Conservation (phyloP, 495 filamentous ascomycete genomes). For the Friedmanniomyces endolithicus region DNA sequence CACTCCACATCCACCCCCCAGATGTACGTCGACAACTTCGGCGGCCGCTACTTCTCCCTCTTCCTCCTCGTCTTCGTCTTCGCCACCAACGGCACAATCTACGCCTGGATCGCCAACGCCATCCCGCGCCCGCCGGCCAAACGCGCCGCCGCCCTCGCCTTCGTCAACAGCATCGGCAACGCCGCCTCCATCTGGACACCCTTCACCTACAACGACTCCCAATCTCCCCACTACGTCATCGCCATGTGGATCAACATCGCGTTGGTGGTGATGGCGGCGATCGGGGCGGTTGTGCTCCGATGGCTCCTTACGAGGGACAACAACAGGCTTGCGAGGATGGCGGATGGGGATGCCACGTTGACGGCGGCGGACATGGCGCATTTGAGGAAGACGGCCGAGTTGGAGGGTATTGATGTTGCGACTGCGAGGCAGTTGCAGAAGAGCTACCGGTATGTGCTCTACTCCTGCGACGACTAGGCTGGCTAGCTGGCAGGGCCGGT, state of each 20-base stretch:
- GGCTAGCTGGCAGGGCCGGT: too few relatives aligned
- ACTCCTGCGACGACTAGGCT: not conserved
- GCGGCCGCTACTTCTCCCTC: slow-evolving; percentile 41
- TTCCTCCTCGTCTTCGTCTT: slow-evolving; percentile 46
- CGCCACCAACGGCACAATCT: slow-evolving; percentile 40
- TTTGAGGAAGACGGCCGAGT: slow-evolving; percentile 37
- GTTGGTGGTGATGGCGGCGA: slow-evolving; percentile 32
- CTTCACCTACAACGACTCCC: slow-evolving; percentile 36
- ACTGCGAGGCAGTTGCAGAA: slow-evolving; percentile 36
- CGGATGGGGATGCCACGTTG: slow-evolving; percentile 34
- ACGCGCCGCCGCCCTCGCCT: slow-evolving; percentile 43
- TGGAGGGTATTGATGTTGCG: slow-evolving; percentile 38
- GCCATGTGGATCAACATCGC: slow-evolving; percentile 40
- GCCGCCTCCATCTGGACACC: slow-evolving; percentile 45
- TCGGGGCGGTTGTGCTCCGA: slow-evolving; percentile 34
- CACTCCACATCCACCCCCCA: too few relatives aligned
- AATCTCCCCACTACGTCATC: slow-evolving; percentile 31
- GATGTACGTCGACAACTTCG: slow-evolving; percentile 38
- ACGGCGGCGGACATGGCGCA: slow-evolving; percentile 33
- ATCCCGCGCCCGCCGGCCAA: slow-evolving; percentile 44
- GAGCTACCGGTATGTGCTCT: slow-evolving; percentile 37
- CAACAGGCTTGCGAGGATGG: slow-evolving; percentile 35
- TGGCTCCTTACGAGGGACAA: slow-evolving; percentile 36
- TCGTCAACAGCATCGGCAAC: slow-evolving; percentile 44
- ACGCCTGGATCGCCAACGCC: slow-evolving; percentile 43